These are phyloP conservation scores for Fusarium oligoseptatum DNA, from an alignment of 2,329 filamentous ascomycete genomes.

Conservation along the genomic window DNA sequence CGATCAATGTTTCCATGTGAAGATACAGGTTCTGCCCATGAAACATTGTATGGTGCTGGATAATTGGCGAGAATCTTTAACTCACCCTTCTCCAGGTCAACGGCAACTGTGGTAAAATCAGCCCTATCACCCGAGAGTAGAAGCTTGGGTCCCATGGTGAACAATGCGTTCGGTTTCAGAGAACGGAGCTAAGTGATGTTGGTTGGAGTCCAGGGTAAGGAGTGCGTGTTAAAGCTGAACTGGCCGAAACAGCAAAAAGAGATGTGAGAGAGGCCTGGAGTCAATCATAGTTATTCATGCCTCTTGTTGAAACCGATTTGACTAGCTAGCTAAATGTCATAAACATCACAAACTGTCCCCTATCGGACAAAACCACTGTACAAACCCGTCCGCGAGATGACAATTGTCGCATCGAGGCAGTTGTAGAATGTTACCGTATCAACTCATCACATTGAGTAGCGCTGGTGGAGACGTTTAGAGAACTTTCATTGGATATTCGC, in stretches of 20 bases:
- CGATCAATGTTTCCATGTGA: neutral
- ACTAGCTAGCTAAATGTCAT: neutral
- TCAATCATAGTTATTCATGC: neutral
- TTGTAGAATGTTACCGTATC: too few species aligned
- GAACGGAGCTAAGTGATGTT: neutral
- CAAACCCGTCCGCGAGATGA: neutral
- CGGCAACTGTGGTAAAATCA: conserved; percentile 1
- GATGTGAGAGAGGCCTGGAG: neutral
- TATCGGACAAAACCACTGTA: neutral
- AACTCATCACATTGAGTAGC: too few species aligned
- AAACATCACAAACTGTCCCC: neutral
- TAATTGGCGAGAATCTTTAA: neutral
- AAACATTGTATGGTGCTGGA: conserved; percentile 8
- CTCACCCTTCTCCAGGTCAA: conserved; percentile 3
- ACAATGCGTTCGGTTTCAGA: neutral
- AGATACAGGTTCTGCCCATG: conserved; percentile 1
- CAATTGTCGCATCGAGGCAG: neutral
- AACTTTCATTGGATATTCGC: too few species aligned
- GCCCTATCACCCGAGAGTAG: conserved; percentile 3
- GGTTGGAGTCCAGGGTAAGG: neutral
- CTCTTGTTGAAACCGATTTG: neutral
- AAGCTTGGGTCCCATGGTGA: neutral
- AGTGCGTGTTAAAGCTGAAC: neutral
- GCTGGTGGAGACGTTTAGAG: too few species aligned
- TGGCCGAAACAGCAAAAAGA: neutral